Conservation (phyloP, 768 basidiomycete genomes). For the Sarcodon sp. region DNA sequence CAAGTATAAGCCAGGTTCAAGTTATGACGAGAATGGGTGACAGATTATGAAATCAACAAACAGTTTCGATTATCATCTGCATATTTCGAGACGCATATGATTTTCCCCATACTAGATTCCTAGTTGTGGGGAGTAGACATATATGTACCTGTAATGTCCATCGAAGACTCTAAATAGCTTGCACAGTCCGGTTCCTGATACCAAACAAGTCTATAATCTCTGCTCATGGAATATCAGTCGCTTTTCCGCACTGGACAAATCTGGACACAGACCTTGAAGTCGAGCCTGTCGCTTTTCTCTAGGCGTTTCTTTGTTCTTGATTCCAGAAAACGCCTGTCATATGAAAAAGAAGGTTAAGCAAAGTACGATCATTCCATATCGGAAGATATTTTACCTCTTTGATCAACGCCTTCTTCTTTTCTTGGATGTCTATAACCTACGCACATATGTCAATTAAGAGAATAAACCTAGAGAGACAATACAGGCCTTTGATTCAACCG, state of each 20-base stretch:
- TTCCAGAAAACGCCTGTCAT: conserved; percentile 72
- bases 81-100: no score
- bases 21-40: no score
- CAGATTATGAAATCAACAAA: no score
- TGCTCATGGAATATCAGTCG: conserved; percentile 11
- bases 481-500: conserved; percentile 70
- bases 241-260: background rate
- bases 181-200: conserved; percentile 16
- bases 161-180: no score
- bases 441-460: background rate
- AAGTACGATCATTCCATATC: background rate
- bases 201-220: conserved; percentile 53
- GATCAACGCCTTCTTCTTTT: conserved; percentile 69
- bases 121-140: no score
- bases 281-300: conserved; percentile 72
- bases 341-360: background rate
- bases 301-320: conserved; percentile 60
- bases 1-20: no score
- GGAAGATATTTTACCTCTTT: conserved; percentile 37
- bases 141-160: no score
- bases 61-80: no score
- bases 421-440: conserved; percentile 75
- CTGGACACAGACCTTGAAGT: conserved; percentile 45
- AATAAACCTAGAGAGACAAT: background rate
- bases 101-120: no score